phyloP scores from a whole-genome alignment of 495 filamentous ascomycete species.

The Hypoxylon fragiforme region DNA sequence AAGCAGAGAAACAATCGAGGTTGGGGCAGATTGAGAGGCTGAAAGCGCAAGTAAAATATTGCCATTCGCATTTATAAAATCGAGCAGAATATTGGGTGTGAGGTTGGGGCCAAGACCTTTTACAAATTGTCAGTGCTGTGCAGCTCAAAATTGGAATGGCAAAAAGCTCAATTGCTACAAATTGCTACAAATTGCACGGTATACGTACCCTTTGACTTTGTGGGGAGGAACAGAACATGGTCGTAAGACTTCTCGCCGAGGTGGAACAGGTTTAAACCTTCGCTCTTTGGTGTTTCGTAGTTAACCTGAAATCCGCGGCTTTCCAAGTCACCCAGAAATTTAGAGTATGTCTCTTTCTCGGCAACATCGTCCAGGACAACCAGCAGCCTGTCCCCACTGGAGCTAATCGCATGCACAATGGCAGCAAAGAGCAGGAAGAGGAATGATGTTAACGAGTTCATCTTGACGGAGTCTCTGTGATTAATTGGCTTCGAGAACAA shows the following conservation, averaged over 20 bases:
- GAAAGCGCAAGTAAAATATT: slow-evolving; percentile 92
- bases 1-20: slow-evolving; percentile 79
- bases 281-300: slow-evolving; percentile 85
- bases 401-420: slow-evolving; percentile 75
- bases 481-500: slow-evolving; percentile 39
- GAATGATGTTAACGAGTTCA: slow-evolving; percentile 77
- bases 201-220: slow-evolving; percentile 79
- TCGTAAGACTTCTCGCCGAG: slow-evolving; percentile 88
- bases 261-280: slow-evolving; percentile 78
- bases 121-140: slow-evolving; percentile 39
- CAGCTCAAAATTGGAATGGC: neutral
- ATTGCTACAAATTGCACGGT: neutral
- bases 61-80: slow-evolving; percentile 88
- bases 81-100: slow-evolving; percentile 81
- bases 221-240: slow-evolving; percentile 84
- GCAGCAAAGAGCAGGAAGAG: slow-evolving; percentile 65
- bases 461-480: slow-evolving; percentile 43
- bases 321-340: slow-evolving; percentile 79
- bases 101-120: slow-evolving; percentile 84
- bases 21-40: slow-evolving; percentile 69
- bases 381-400: slow-evolving; percentile 76
- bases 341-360: slow-evolving; percentile 78
- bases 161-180: neutral
- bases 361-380: slow-evolving; percentile 82
- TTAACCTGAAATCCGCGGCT: slow-evolving; percentile 76